Evolutionary conservation across 257 asterid species (phyloP).

Genomic region (Voacanga thouarsii): DNA sequence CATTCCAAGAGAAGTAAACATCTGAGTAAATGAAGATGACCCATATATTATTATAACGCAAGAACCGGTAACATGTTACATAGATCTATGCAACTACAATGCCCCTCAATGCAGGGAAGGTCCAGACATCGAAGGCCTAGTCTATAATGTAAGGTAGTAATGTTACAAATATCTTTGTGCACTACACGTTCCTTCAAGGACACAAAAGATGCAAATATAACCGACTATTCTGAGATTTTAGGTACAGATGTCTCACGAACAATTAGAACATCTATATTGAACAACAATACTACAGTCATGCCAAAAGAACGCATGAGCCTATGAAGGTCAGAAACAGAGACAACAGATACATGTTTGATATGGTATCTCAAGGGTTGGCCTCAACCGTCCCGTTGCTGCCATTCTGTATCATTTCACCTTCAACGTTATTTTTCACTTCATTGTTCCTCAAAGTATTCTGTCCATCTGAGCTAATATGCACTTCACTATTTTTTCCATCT

Average conservation of each 20-base stretch:
- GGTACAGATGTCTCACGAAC: slow-evolving; percentile 29
- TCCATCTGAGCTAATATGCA: slow-evolving; percentile 12
- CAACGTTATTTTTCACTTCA: slow-evolving; percentile 11
- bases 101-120: slow-evolving; percentile 18
- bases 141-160: slow-evolving; percentile 22
- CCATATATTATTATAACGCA: slow-evolving; percentile 7
- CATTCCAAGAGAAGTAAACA: not conserved
- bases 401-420: slow-evolving; percentile 31
- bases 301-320: slow-evolving; percentile 9
- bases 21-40: not conserved
- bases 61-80: slow-evolving; percentile 18
- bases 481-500: slow-evolving; percentile 10
- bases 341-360: not conserved
- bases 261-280: slow-evolving; percentile 24
- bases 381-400: slow-evolving; percentile 15
- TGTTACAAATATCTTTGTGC: slow-evolving; percentile 20
- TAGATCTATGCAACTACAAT: slow-evolving; percentile 22
- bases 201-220: slow-evolving; percentile 14
- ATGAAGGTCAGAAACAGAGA: slow-evolving; percentile 13
- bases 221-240: slow-evolving; percentile 27
- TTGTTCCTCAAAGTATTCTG: slow-evolving; percentile 17
- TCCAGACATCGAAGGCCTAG: slow-evolving; percentile 21
- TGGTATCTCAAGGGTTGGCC: slow-evolving; percentile 21
- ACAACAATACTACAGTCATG: slow-evolving; percentile 20
- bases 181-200: slow-evolving; percentile 20